Conservation (phyloP, 345 rosid genomes). For the Acer saccharum region DNA sequence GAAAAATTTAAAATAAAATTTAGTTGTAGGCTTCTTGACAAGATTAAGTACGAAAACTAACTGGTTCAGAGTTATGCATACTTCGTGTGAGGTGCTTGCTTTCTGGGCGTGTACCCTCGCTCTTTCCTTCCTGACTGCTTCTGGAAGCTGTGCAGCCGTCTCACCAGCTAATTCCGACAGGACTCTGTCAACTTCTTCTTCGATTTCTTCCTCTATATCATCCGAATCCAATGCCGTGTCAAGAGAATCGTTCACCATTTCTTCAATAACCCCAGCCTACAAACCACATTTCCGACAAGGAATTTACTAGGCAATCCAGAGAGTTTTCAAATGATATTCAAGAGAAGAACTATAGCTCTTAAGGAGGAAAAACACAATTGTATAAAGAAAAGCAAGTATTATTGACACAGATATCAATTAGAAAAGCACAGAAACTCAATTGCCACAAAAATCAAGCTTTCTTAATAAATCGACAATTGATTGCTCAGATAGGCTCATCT, state of each 20-base stretch:
- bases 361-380: neutral
- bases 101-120: conserved; percentile 15
- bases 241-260: conserved; percentile 43
- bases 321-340: neutral
- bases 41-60: neutral
- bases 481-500: neutral
- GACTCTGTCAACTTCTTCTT: conserved; percentile 54
- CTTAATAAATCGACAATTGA: neutral
- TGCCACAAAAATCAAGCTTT: neutral
- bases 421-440: neutral
- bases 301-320: too few relatives aligned
- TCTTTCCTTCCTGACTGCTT: conserved; percentile 38
- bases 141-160: conserved; percentile 50
- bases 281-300: conserved; percentile 8
- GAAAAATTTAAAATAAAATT: neutral
- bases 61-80: conserved; percentile 2
- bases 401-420: neutral
- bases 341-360: neutral
- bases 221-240: conserved; percentile 52
- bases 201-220: conserved; percentile 52
- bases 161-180: conserved; percentile 54
- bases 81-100: conserved; percentile 35
- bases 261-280: conserved; percentile 55
- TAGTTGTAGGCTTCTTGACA: neutral
- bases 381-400: conserved; percentile 3